These are phyloP conservation scores for Orobanche coerulescens DNA, from an alignment of 257 asterid species.

Conservation along the genomic window DNA sequence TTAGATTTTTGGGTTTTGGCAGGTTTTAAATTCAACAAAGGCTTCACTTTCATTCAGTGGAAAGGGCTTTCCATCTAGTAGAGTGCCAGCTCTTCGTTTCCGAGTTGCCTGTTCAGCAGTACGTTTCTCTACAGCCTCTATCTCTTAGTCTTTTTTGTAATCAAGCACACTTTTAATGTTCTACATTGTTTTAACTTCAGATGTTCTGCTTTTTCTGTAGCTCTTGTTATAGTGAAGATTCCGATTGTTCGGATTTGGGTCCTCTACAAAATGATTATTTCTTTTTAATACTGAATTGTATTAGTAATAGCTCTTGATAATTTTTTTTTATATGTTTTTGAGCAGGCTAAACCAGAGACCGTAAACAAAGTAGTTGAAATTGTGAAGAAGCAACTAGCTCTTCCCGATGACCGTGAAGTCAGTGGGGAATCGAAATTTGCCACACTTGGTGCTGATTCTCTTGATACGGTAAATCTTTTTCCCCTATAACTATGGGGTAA, in stretches of 20 bases:
- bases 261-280: not conserved
- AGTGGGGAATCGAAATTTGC: slow-evolving; percentile 65
- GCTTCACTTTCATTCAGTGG: slow-evolving; percentile 44
- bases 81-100: slow-evolving; percentile 55
- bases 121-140: slow-evolving; percentile 19
- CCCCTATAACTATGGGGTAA: not conserved
- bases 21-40: slow-evolving; percentile 35
- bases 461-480: slow-evolving; percentile 71
- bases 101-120: slow-evolving; percentile 63
- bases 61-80: slow-evolving; percentile 32
- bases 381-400: slow-evolving; percentile 92
- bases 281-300: not conserved
- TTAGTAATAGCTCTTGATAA: slow-evolving; percentile 1
- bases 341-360: slow-evolving; percentile 83
- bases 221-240: not conserved
- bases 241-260: not conserved
- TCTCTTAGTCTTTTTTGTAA: not conserved
- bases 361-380: slow-evolving; percentile 65
- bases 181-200: not conserved
- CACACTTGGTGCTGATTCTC: slow-evolving; percentile 91
- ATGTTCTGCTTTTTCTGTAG: not conserved
- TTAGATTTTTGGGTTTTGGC: slow-evolving; percentile 14
- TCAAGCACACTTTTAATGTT: not conserved
- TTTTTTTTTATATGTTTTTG: slow-evolving; percentile 8
- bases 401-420: slow-evolving; percentile 52